Evolutionary conservation across 2,329 filamentous ascomycete species (phyloP).

Genomic region (Fusarium sp.): DNA sequence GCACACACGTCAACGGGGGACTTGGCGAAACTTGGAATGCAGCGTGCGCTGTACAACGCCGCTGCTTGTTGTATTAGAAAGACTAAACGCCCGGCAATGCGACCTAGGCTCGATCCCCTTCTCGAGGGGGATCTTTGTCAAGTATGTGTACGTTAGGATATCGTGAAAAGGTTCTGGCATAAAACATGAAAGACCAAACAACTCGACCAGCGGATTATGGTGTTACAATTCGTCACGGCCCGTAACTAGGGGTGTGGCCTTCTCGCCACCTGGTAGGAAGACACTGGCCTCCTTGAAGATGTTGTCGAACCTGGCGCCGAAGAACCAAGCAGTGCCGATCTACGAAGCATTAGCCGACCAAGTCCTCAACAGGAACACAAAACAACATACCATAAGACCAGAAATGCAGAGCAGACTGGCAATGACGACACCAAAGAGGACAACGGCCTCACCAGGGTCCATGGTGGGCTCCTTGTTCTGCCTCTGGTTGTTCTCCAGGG

Average conservation of each 20-base stretch:
- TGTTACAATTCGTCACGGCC: conserved; percentile 53
- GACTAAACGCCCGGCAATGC: conserved; percentile 36
- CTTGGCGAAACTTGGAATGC: conserved; percentile 26
- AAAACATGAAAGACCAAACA: conserved; percentile 30
- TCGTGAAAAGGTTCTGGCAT: conserved; percentile 41
- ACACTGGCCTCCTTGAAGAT: conserved; percentile 45
- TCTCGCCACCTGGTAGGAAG: conserved; percentile 38
- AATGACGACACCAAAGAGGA: conserved; percentile 76
- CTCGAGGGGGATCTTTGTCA: conserved; percentile 23
- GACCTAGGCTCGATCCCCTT: conserved; percentile 21
- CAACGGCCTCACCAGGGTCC: conserved; percentile 70
- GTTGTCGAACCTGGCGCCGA: conserved; percentile 84
- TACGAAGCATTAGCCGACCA: conserved; percentile 52
- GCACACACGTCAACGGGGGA: conserved; percentile 11
- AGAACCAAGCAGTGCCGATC: conserved; percentile 81
- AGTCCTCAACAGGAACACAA: background rate
- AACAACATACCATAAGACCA: conserved; percentile 79
- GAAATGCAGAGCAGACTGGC: conserved; percentile 79
- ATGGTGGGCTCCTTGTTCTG: conserved; percentile 58
- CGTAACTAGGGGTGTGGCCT: conserved; percentile 42
- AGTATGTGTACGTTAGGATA: conserved; percentile 47
- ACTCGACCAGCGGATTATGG: conserved; percentile 18
- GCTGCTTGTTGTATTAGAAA: conserved; percentile 44
- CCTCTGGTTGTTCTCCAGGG: conserved; percentile 54
- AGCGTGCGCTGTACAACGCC: conserved; percentile 30